Evolutionary conservation across 148 eudicot species (phyloP).

Genomic region (Fallopia convolvulus): DNA sequence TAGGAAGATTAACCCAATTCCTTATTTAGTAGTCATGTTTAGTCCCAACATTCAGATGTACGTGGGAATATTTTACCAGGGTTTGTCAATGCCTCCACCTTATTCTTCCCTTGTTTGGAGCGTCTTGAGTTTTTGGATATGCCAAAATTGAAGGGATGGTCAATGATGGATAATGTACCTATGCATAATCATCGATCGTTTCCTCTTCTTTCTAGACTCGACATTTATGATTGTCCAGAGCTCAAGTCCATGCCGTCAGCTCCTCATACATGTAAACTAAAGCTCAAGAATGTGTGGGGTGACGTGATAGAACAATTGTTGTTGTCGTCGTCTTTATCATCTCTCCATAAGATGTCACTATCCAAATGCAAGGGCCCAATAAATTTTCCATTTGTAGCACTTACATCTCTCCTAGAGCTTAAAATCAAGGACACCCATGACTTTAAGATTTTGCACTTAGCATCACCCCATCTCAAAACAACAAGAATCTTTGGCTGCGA

Average conservation of each 20-base stretch:
- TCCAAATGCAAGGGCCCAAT: background rate
- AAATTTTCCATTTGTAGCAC: background rate
- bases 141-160: background rate
- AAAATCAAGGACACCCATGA: background rate
- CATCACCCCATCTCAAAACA: background rate
- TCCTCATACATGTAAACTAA: background rate
- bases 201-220: background rate
- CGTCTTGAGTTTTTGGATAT: background rate
- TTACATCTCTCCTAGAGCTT: background rate
- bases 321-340: background rate
- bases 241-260: background rate
- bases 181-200: too few relatives aligned
- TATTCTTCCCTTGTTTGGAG: background rate
- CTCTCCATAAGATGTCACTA: background rate
- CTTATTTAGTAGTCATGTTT: too few relatives aligned
- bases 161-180: too few relatives aligned
- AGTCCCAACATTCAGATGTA: too few relatives aligned
- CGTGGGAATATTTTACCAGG: too few relatives aligned
- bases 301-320: background rate
- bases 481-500: too few relatives aligned
- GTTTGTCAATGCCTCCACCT: background rate
- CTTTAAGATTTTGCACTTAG: background rate
- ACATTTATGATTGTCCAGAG: background rate
- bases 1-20: too few relatives aligned
- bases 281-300: background rate